Evolutionary conservation across 352 stramenopile genomes (phyloP), one percentile per base, ranked within the genome.

Genomic region (Hyaloperonospora brassicae): DNA sequence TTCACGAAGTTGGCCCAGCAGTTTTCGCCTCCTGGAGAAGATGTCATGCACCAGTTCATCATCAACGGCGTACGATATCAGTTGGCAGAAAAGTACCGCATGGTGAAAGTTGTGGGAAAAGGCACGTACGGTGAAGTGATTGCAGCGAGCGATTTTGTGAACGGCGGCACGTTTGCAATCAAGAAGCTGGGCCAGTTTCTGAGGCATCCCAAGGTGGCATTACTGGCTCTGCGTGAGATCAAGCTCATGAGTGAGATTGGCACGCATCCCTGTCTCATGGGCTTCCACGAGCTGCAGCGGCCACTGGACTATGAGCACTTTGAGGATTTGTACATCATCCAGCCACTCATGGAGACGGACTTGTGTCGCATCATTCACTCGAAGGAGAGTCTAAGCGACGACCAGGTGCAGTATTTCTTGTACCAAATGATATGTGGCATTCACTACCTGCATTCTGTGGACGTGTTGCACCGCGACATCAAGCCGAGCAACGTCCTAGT

Each of bases 401-500:
- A 98, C 57, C 95, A 98, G 59, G 79, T 97, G 23, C 88, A 98
- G 73, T 98, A 97, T 59, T 97, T 98, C 61, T 76, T 97, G 49
- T 98, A 98, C 62, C 95, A 98, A 64, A 66, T 98, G 53, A 70
- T 98, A 2, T 93, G 92, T 44, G 93, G 88, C 8, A 82, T 98
- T 30, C 89, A 98, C 64, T 98, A 98, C 55, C 87, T 98, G 50
- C 95, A 98, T 64, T 96, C 86, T 0, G 93, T 87, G 10, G 95
- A 97, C 58, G 93, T 98, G 3, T 72, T 98, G 42, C 95, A 98
- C 62, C 80, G 93, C 24, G 96, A 99, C 61, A 78, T 99, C 12
- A 99, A 99, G 65, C 96, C 95, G 36, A 97, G 94, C 49, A 99
- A 99, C 64, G 73, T 99, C 30, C 84, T 98, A 10, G 93, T 98